phyloP scores from a whole-genome alignment of 768 basidiomycete genomes.

The Amanita molliuscula region DNA sequence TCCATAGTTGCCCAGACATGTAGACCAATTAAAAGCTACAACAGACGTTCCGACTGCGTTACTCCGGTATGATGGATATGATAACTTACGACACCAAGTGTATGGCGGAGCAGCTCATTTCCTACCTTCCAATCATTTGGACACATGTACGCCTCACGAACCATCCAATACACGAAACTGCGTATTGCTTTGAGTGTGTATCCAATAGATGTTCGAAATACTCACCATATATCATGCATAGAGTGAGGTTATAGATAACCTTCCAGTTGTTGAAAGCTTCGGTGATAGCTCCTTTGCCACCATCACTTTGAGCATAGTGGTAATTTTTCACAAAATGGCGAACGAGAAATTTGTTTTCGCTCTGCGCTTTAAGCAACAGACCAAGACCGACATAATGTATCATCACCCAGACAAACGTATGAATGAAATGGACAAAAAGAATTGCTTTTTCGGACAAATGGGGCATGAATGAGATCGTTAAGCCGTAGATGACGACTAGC shows the following conservation, averaged over 20 bases:
- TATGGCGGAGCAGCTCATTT: constrained; percentile 79
- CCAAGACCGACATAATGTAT: constrained; percentile 89
- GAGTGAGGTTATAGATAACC: constrained; percentile 78
- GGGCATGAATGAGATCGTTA: constrained; percentile 51
- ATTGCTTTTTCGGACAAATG: constrained; percentile 33
- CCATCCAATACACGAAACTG: constrained; percentile 80
- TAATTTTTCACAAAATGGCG: constrained; percentile 94
- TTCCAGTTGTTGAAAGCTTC: constrained; percentile 98
- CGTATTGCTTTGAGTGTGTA: background rate
- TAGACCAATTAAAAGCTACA: constrained; percentile 69
- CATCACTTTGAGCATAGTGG: constrained; percentile 67
- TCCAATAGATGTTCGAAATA: constrained; percentile 6
- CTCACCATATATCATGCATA: constrained; percentile 91
- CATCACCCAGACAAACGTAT: constrained; percentile 78
- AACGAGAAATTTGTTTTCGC: constrained; percentile 80
- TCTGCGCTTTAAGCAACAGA: constrained; percentile 73
- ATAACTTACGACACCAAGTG: constrained; percentile 65
- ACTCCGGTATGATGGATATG: background rate
- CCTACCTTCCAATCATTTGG: constrained; percentile 84
- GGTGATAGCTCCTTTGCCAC: constrained; percentile 66
- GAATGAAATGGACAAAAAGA: constrained; percentile 65
- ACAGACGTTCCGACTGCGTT: background rate
- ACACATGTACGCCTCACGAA: constrained; percentile 82
- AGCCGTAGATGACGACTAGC: constrained; percentile 61
- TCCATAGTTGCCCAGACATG: constrained; percentile 90